A percentile compares a stretch with the other conserved stretches of the same genome.
phyloP scores from a whole-genome alignment of 1,284 basidiomycete species.

The Heterobasidion annosum region DNA sequence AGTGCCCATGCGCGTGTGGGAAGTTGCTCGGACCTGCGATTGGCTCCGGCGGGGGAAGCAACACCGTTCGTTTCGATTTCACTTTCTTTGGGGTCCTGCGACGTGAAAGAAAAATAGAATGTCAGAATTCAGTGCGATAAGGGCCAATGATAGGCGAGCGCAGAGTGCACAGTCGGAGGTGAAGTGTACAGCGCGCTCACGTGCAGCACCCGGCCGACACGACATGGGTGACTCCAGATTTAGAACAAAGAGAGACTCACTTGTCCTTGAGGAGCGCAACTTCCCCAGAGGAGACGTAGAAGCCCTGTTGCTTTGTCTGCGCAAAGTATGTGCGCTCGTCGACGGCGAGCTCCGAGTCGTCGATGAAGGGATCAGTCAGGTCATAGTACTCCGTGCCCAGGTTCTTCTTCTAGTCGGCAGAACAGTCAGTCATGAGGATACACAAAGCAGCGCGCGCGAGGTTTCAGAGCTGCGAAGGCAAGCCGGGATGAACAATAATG shows the following conservation, averaged over 20 bases:
- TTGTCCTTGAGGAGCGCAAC: conserved; percentile 80
- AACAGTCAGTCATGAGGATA: neutral
- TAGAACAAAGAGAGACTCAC: conserved; percentile 12
- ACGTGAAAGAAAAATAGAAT: neutral
- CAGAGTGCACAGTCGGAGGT: neutral
- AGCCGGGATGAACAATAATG: neutral
- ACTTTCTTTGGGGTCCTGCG: conserved; percentile 50
- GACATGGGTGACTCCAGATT: neutral
- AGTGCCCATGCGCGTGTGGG: conserved; percentile 13
- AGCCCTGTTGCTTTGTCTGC: conserved; percentile 91
- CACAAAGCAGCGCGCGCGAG: neutral
- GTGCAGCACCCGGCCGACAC: neutral
- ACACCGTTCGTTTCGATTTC: conserved; percentile 38
- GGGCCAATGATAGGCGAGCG: too few species aligned
- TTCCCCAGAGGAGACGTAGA: conserved; percentile 84
- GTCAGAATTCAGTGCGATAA: neutral
- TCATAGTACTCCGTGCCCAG: conserved; percentile 76
- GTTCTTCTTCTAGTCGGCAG: conserved; percentile 40
- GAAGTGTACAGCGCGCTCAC: neutral
- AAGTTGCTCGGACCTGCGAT: conserved; percentile 19
- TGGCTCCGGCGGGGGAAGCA: conserved; percentile 20
- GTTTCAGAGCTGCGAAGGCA: neutral
- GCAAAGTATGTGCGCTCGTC: conserved; percentile 89
- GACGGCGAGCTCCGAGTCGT: conserved; percentile 88
- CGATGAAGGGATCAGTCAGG: conserved; percentile 88